Evolutionary conservation across 1,139 yeast genomes (phyloP).

Genomic region (Suhomyces yuchorum): DNA sequence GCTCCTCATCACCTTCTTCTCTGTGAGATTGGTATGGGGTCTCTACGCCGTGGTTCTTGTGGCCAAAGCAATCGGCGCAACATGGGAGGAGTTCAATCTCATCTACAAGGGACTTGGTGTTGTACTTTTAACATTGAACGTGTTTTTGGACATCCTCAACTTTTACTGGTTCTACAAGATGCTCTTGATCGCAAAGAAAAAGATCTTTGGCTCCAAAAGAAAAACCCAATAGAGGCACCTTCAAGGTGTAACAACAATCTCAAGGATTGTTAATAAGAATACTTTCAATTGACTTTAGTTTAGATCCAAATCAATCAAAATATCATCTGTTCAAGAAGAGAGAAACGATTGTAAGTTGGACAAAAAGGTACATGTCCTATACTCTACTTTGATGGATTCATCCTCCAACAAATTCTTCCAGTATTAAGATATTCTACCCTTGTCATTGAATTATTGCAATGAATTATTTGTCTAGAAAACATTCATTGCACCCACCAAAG

Average conservation of each 20-base stretch:
- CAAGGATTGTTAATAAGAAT: background rate
- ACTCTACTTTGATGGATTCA: no score
- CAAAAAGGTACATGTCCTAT: background rate
- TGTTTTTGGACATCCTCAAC: conserved; percentile 68
- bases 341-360: background rate
- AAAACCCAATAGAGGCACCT: conserved; percentile 5
- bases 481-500: no score
- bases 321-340: background rate
- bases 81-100: conserved; percentile 30
- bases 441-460: no score
- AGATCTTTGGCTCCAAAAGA: conserved; percentile 12
- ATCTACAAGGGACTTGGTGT: conserved; percentile 32
- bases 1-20: conserved; percentile 70
- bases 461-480: no score
- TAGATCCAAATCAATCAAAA: background rate
- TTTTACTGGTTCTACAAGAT: conserved; percentile 81
- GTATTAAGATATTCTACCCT: no score
- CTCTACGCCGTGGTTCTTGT: conserved; percentile 65
- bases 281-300: background rate
- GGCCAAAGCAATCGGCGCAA: conserved; percentile 54
- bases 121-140: conserved; percentile 61
- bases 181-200: conserved; percentile 70
- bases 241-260: no score
- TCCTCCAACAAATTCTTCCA: no score
- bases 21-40: conserved; percentile 84